Conservation (phyloP, 2,329 filamentous ascomycete species). For the Stachybotrys echinatus region DNA sequence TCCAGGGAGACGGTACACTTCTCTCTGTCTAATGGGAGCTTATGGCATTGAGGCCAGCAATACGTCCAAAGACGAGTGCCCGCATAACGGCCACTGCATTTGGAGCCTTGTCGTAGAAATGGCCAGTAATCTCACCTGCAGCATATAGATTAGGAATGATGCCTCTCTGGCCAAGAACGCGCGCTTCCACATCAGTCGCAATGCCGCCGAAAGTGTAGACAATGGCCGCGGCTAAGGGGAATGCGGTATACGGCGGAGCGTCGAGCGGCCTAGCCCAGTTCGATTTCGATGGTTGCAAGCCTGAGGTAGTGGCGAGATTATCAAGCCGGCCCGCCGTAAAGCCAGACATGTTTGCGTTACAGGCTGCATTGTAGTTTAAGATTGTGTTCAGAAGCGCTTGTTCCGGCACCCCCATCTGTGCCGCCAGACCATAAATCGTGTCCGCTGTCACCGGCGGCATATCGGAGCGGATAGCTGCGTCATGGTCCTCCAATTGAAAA, state of each 20-base stretch:
- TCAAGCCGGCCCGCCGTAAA: conserved; percentile 7
- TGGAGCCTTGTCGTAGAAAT: conserved; percentile 5
- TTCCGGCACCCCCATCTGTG: conserved; percentile 7
- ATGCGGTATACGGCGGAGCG: conserved; percentile 7
- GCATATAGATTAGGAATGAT: conserved; percentile 6
- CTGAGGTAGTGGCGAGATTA: conserved; percentile 7
- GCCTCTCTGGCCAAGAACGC: conserved; percentile 5
- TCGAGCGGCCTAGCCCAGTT: conserved; percentile 7
- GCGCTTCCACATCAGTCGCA: conserved; percentile 5
- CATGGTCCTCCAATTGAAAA: conserved; percentile 7
- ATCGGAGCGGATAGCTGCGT: conserved; percentile 7
- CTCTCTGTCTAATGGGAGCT: conserved; percentile 5
- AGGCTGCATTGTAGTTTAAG: conserved; percentile 7
- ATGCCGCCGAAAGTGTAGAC: conserved; percentile 6
- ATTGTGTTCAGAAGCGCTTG: conserved; percentile 7
- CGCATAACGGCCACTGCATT: conserved; percentile 6
- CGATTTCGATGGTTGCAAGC: conserved; percentile 7
- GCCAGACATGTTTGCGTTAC: conserved; percentile 7
- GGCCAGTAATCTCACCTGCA: conserved; percentile 5
- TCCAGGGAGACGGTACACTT: conserved; percentile 3
- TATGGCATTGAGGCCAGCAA: conserved; percentile 5
- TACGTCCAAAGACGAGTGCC: conserved; percentile 6
- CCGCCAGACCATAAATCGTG: conserved; percentile 7
- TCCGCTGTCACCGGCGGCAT: conserved; percentile 6
- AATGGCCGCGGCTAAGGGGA: conserved; percentile 6